phyloP scores from a whole-genome alignment of 2,329 filamentous ascomycete species.

The Fusarium foetens region DNA sequence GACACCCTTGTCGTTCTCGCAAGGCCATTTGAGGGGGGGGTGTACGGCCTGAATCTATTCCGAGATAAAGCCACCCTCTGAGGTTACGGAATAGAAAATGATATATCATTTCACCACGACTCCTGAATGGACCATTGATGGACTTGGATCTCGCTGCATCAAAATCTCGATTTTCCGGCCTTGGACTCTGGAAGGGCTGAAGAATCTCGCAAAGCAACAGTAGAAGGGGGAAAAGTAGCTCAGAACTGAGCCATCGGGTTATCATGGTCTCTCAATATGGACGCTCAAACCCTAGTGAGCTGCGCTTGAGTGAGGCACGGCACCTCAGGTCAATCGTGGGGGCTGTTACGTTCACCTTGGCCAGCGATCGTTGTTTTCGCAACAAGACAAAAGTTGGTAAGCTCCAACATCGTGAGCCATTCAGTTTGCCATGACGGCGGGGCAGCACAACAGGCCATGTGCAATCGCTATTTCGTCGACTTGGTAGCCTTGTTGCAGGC shows the following conservation, averaged over 20 bases:
- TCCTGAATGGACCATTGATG: slow-evolving; percentile 36
- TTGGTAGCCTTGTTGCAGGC: slow-evolving; percentile 21
- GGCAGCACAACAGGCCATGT: slow-evolving; percentile 31
- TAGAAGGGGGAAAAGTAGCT: slow-evolving; percentile 3
- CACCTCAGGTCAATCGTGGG: slow-evolving; percentile 20
- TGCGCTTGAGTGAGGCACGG: slow-evolving; percentile 27
- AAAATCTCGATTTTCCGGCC: slow-evolving; percentile 40
- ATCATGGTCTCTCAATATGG: slow-evolving; percentile 4
- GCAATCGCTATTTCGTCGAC: slow-evolving; percentile 24
- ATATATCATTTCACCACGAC: slow-evolving; percentile 34
- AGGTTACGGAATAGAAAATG: slow-evolving; percentile 28
- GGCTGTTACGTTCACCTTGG: slow-evolving; percentile 10
- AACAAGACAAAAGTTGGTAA: neutral
- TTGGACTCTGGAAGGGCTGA: slow-evolving; percentile 11
- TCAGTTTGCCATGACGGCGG: slow-evolving; percentile 39
- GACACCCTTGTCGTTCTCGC: slow-evolving; percentile 14
- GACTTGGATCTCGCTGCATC: slow-evolving; percentile 38
- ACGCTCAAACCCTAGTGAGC: slow-evolving; percentile 11
- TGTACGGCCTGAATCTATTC: slow-evolving; percentile 16
- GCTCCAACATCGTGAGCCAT: slow-evolving; percentile 15
- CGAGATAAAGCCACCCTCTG: slow-evolving; percentile 35
- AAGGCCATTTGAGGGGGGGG: neutral
- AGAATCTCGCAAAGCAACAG: slow-evolving; percentile 11
- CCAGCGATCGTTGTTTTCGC: slow-evolving; percentile 4
- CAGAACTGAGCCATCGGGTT: slow-evolving; percentile 1